phyloP scores from a whole-genome alignment of 331 rosid genomes.

The Phaseolus coccineus region DNA sequence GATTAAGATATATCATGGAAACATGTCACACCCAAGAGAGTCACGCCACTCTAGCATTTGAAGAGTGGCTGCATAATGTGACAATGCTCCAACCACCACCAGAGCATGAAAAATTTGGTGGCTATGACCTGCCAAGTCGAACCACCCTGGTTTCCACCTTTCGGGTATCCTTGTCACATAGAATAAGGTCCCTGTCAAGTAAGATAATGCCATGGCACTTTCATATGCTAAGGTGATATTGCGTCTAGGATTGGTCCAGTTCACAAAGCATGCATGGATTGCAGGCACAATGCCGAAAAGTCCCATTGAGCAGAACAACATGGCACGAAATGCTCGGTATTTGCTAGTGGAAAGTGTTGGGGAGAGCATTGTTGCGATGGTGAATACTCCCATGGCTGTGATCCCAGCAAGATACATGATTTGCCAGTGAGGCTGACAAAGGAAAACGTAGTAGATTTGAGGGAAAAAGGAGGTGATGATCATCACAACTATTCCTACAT shows the following conservation, averaged over 20 bases:
- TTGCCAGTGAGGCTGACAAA: slow-evolving; percentile 90
- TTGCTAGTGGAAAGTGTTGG: slow-evolving; percentile 65
- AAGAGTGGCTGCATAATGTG: slow-evolving; percentile 88
- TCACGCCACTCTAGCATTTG: slow-evolving; percentile 83
- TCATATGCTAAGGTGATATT: slow-evolving; percentile 72
- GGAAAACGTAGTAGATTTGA: slow-evolving; percentile 91
- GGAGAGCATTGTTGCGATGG: slow-evolving; percentile 72
- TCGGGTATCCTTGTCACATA: slow-evolving; percentile 85
- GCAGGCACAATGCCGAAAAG: slow-evolving; percentile 90
- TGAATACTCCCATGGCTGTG: slow-evolving; percentile 82
- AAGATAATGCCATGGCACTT: slow-evolving; percentile 77
- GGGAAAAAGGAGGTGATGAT: slow-evolving; percentile 97
- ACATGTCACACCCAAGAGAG: slow-evolving; percentile 57
- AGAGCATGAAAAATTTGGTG: slow-evolving; percentile 90
- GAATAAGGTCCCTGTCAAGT: slow-evolving; percentile 72
- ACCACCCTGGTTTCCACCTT: slow-evolving; percentile 90
- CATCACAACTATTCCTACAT: slow-evolving; percentile 83
- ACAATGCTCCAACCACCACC: slow-evolving; percentile 83
- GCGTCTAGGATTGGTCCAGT: slow-evolving; percentile 83
- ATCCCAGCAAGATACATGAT: slow-evolving; percentile 79
- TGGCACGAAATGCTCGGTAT: slow-evolving; percentile 70
- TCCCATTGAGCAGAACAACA: slow-evolving; percentile 91
- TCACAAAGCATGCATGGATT: slow-evolving; percentile 70
- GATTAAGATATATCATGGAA: slow-evolving; percentile 21
- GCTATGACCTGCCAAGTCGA: slow-evolving; percentile 94